Conservation (phyloP, 2,329 filamentous ascomycete species). For the Annulohypoxylon truncatum region DNA sequence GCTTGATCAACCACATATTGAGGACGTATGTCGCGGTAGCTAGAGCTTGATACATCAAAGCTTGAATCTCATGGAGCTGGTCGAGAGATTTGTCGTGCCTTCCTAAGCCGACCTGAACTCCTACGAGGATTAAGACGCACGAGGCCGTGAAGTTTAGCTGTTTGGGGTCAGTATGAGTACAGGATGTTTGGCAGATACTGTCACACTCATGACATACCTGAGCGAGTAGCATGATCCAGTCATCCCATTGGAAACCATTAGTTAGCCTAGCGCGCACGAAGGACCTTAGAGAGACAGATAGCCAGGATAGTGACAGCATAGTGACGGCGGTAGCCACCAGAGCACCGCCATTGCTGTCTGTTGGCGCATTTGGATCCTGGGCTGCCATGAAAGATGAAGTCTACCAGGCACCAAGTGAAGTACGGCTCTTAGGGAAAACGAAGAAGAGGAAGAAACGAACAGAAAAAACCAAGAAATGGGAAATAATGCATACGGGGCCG, state of each 20-base stretch:
- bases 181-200: neutral
- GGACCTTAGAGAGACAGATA: conserved; percentile 46
- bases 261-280: conserved; percentile 48
- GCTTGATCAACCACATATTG: conserved; percentile 68
- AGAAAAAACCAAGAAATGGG: conserved; percentile 19
- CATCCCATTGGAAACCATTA: conserved; percentile 59
- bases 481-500: conserved; percentile 17
- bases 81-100: conserved; percentile 60
- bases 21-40: conserved; percentile 62
- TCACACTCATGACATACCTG: conserved; percentile 53
- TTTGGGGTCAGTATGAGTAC: conserved; percentile 17
- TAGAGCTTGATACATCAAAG: conserved; percentile 65
- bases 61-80: conserved; percentile 56
- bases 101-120: conserved; percentile 58
- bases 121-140: conserved; percentile 59
- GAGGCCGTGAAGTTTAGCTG: conserved; percentile 61
- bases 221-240: conserved; percentile 64
- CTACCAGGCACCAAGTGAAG: conserved; percentile 41
- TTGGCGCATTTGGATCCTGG: conserved; percentile 49
- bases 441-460: conserved; percentile 28
- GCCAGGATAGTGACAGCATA: conserved; percentile 51
- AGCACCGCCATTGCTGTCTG: conserved; percentile 49
- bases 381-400: conserved; percentile 45
- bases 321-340: conserved; percentile 51
- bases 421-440: conserved; percentile 23